Evolutionary conservation across 2,329 filamentous ascomycete species (phyloP).

Genomic region (Hypoxylon sp.): DNA sequence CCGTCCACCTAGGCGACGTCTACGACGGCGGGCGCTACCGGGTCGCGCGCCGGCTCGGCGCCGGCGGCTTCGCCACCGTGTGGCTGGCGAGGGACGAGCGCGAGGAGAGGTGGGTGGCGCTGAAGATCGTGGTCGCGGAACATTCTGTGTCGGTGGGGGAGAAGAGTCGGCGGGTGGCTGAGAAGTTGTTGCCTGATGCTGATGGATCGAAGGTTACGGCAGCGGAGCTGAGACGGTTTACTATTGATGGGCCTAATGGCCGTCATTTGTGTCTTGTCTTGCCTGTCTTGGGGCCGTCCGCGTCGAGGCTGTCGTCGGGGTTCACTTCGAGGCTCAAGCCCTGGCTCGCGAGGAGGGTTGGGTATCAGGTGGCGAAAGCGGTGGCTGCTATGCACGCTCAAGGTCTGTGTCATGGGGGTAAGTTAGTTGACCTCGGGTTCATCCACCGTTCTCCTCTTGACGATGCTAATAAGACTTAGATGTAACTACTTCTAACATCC

Average conservation of each 20-base stretch:
- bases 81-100: slow-evolving; percentile 12
- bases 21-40: slow-evolving; percentile 9
- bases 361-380: slow-evolving; percentile 36
- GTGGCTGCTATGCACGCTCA: slow-evolving; percentile 39
- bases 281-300: slow-evolving; percentile 42
- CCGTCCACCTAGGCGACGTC: slow-evolving; percentile 8
- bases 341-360: slow-evolving; percentile 21
- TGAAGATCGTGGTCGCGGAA: slow-evolving; percentile 44
- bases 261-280: slow-evolving; percentile 46
- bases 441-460: too few species aligned
- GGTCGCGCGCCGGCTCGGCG: slow-evolving; percentile 12
- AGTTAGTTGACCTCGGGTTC: too few species aligned
- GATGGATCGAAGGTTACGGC: slow-evolving; percentile 15
- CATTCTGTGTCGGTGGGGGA: slow-evolving; percentile 5
- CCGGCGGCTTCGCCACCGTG: slow-evolving; percentile 14
- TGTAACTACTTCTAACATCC: slow-evolving; percentile 37
- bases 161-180: too few species aligned
- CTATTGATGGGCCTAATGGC: slow-evolving; percentile 46
- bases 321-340: slow-evolving; percentile 35
- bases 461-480: slow-evolving; percentile 21
- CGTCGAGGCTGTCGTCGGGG: slow-evolving; percentile 27
- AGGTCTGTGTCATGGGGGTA: slow-evolving; percentile 46
- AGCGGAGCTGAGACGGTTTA: slow-evolving; percentile 29
- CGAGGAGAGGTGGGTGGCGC: slow-evolving; percentile 36
- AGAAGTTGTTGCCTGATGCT: too few species aligned